A percentile compares a stretch with the other conserved stretches of the same genome.
Evolutionary conservation across 345 rosid genomes (phyloP).

Genomic region (Moringa oleifera): DNA sequence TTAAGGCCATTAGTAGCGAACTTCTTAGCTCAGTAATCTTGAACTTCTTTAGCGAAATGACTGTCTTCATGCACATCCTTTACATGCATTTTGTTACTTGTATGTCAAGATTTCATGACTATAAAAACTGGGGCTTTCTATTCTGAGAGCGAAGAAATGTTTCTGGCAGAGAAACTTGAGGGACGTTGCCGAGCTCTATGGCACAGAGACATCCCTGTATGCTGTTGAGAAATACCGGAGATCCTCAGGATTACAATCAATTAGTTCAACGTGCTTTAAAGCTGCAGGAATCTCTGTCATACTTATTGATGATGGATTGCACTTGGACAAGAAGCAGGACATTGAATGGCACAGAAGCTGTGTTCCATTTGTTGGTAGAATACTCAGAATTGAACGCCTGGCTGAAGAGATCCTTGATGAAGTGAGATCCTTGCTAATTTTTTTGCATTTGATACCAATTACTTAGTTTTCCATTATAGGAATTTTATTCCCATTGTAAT

Average conservation of each 20-base stretch:
- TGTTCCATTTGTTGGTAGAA: conserved; percentile 71
- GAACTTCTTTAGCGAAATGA: too few relatives aligned
- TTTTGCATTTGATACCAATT: neutral
- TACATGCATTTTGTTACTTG: too few relatives aligned
- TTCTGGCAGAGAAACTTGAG: conserved; percentile 66
- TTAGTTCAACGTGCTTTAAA: conserved; percentile 56
- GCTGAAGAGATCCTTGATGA: conserved; percentile 77
- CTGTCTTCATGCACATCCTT: too few relatives aligned
- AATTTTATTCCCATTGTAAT: neutral
- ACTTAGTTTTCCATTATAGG: neutral
- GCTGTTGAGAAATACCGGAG: conserved; percentile 66
- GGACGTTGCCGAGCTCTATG: conserved; percentile 67
- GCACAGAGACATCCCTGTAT: conserved; percentile 48
- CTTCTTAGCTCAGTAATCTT: too few relatives aligned
- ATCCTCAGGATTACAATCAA: conserved; percentile 46
- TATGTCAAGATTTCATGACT: too few relatives aligned
- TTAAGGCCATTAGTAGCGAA: too few relatives aligned
- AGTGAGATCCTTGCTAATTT: conserved; percentile 30
- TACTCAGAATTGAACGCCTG: conserved; percentile 69
- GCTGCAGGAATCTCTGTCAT: conserved; percentile 74
- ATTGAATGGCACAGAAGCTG: conserved; percentile 60
- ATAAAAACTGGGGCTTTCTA: too few relatives aligned
- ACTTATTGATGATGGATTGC: conserved; percentile 84
- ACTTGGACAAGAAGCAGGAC: conserved; percentile 66
- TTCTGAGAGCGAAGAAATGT: too few relatives aligned